Percentiles rank a stretch among this genome's conserved stretches.
These are phyloP conservation scores for Capsicum baccatum DNA, from an alignment of 257 asterid species.

Conservation along the genomic window DNA sequence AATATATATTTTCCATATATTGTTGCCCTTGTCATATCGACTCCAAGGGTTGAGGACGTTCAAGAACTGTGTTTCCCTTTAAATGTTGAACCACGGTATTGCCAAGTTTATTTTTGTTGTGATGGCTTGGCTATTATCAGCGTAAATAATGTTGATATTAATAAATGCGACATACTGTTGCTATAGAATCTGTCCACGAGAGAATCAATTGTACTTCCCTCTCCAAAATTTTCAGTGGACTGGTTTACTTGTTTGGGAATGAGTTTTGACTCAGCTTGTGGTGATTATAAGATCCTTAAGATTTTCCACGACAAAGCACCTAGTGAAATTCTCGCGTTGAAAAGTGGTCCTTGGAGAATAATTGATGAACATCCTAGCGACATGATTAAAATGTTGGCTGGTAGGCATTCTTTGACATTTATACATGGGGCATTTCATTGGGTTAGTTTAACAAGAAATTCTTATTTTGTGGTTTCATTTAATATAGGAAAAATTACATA, in stretches of 20 bases:
- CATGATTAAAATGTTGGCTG: neutral
- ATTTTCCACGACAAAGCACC: neutral
- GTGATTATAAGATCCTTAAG: conserved; percentile 9
- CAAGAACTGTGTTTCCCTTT: neutral
- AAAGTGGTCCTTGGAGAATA: neutral
- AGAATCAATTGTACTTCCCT: neutral
- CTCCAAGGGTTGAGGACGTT: neutral
- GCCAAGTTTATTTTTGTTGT: neutral
- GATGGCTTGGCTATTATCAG: neutral
- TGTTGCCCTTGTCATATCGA: neutral
- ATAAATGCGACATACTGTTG: neutral
- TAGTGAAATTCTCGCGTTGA: neutral
- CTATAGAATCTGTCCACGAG: neutral
- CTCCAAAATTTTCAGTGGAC: neutral
- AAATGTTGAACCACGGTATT: neutral
- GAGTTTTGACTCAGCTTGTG: neutral
- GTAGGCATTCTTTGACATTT: neutral
- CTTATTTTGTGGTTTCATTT: neutral
- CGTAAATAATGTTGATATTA: neutral
- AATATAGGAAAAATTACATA: neutral
- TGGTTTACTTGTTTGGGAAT: neutral
- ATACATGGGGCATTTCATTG: neutral
- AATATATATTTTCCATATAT: neutral
- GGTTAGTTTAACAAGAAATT: neutral
- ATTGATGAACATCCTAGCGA: neutral